Evolutionary conservation across 2,329 filamentous ascomycete species (phyloP).

Genomic region (Escovopsis weberi): DNA sequence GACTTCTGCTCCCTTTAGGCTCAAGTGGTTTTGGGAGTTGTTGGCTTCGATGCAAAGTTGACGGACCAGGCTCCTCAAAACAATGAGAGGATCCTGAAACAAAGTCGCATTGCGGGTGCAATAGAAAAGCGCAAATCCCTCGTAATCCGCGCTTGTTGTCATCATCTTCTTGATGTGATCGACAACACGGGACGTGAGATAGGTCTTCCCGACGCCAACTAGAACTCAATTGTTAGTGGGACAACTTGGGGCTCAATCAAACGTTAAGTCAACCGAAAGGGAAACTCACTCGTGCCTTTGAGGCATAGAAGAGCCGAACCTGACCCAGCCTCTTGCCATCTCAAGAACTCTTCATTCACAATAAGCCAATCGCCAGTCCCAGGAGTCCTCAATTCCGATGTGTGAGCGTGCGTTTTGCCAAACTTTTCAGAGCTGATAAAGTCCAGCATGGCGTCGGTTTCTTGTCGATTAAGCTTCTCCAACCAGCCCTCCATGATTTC

Average conservation of each 20-base stretch:
- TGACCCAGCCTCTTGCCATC: neutral
- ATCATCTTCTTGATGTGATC: neutral
- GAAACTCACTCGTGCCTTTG: neutral
- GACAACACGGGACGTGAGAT: slow-evolving; percentile 1
- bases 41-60: slow-evolving; percentile 4
- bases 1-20: neutral
- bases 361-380: slow-evolving; percentile 1
- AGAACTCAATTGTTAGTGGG: neutral
- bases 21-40: neutral
- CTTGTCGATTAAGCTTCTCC: neutral
- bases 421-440: slow-evolving; percentile 1
- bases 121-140: slow-evolving; percentile 9
- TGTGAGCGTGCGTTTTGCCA: neutral
- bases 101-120: slow-evolving; percentile 5
- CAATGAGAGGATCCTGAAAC: slow-evolving; percentile 4
- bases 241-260: neutral
- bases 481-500: neutral
- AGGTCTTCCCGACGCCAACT: slow-evolving; percentile 4
- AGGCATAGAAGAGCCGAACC: slow-evolving; percentile 2
- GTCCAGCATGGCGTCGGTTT: neutral
- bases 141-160: neutral
- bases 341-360: neutral
- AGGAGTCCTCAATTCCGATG: neutral
- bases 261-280: neutral
- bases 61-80: slow-evolving; percentile 7